A percentile compares a stretch with the other conserved stretches of the same genome.
phyloP scores from a whole-genome alignment of 148 eudicot species.

The Camellia sinensis region DNA sequence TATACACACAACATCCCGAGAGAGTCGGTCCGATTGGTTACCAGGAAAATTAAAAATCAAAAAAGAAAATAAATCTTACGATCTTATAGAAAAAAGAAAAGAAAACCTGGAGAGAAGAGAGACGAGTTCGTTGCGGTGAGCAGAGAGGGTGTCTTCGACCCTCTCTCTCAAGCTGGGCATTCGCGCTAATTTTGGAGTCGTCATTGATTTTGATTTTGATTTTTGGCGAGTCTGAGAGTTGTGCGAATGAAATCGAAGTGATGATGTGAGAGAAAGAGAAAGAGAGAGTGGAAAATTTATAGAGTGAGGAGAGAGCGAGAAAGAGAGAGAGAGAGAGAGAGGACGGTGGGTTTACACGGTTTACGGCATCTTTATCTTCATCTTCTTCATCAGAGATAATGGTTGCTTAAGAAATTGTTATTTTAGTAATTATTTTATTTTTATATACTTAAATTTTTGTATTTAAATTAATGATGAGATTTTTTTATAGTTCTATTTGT shows the following conservation, averaged over 20 bases:
- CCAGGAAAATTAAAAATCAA: not conserved
- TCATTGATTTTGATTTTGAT: conserved; percentile 28
- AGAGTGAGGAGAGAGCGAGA: not conserved
- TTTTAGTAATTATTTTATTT: no score
- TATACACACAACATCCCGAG: not conserved
- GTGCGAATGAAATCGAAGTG: not conserved
- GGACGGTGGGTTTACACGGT: no score
- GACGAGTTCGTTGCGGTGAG: conserved; percentile 82
- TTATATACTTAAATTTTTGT: no score
- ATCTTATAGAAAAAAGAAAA: not conserved
- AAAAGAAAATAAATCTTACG: not conserved
- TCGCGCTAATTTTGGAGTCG: conserved; percentile 34
- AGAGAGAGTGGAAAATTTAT: not conserved
- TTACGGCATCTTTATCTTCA: no score
- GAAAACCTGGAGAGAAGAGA: conserved; percentile 85
- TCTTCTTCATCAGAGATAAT: no score
- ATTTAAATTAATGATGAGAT: no score
- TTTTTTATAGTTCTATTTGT: no score
- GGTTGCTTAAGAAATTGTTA: no score
- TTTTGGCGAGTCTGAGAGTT: not conserved
- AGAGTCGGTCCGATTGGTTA: not conserved
- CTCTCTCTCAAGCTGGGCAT: conserved; percentile 70
- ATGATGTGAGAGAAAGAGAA: not conserved
- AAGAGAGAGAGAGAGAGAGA: not conserved
- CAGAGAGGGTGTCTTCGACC: conserved; percentile 81